Evolutionary conservation across 2,329 filamentous ascomycete species (phyloP).

Genomic region (Dactylellina parvicollis): DNA sequence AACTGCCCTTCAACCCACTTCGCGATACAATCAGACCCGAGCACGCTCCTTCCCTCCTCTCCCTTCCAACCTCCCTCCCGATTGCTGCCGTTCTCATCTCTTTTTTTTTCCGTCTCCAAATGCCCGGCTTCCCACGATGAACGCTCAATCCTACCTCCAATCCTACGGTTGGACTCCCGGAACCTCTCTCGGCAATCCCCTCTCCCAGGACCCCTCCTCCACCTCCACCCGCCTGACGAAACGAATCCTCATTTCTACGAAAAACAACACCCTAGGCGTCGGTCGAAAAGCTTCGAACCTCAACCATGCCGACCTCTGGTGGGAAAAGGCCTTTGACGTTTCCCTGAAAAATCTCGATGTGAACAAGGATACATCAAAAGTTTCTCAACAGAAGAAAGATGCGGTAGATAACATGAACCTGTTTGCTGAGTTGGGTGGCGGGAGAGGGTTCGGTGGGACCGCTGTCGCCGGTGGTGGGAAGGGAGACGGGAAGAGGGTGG

Average conservation of each 20-base stretch:
- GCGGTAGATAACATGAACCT: slow-evolving; percentile 50
- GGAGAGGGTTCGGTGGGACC: slow-evolving; percentile 43
- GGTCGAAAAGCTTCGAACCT: slow-evolving; percentile 48
- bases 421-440: slow-evolving; percentile 41
- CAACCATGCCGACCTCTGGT: slow-evolving; percentile 53
- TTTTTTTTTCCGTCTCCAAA: not conserved
- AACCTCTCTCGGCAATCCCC: slow-evolving; percentile 46
- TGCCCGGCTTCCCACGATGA: slow-evolving; percentile 3
- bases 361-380: slow-evolving; percentile 35
- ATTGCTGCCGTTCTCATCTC: not conserved
- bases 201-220: slow-evolving; percentile 32
- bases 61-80: not conserved
- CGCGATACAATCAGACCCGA: no score
- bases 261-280: slow-evolving; percentile 53
- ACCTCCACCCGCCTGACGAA: slow-evolving; percentile 38
- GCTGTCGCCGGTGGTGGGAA: not conserved
- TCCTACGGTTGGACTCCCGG: slow-evolving; percentile 52
- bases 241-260: slow-evolving; percentile 43
- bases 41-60: no score
- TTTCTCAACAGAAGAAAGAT: slow-evolving; percentile 18
- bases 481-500: slow-evolving; percentile 3
- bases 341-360: slow-evolving; percentile 49
- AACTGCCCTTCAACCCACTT: not conserved
- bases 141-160: slow-evolving; percentile 52
- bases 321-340: slow-evolving; percentile 53